Evolutionary conservation across 129 eudicot species (phyloP).

Genomic region (Logfia minima): DNA sequence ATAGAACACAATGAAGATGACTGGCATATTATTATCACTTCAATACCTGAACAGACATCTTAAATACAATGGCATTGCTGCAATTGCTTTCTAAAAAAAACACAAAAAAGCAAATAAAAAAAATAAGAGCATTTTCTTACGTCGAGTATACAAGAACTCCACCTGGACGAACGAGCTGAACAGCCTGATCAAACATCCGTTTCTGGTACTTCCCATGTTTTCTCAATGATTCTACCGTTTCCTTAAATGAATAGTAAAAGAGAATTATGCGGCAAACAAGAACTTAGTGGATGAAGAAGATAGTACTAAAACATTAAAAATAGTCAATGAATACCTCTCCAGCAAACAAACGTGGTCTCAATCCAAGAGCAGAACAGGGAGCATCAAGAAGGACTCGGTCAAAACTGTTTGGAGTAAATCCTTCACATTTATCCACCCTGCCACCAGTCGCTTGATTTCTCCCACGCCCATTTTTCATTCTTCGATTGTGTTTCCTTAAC

Average conservation of each 20-base stretch:
- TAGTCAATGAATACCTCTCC: constrained; percentile 54
- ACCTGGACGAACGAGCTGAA: constrained; percentile 91
- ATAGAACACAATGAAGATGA: background rate
- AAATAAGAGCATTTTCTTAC: constrained; percentile 37
- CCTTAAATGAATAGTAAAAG: constrained; percentile 37
- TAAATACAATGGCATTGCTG: background rate
- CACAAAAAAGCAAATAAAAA: background rate
- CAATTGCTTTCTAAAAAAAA: background rate
- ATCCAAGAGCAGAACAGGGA: constrained; percentile 97
- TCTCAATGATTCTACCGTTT: constrained; percentile 76
- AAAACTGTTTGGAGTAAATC: constrained; percentile 87
- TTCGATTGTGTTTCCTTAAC: constrained; percentile 42
- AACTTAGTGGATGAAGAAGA: background rate
- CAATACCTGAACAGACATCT: background rate
- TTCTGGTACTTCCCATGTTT: constrained; percentile 79
- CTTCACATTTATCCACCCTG: constrained; percentile 69
- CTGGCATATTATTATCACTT: background rate
- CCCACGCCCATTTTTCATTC: constrained; percentile 80
- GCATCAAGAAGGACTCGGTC: constrained; percentile 99
- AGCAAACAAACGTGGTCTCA: constrained; percentile 86
- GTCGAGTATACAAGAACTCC: constrained; percentile 98
- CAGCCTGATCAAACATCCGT: constrained; percentile 93
- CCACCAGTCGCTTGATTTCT: constrained; percentile 55
- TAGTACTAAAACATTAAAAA: background rate
- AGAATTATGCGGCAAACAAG: background rate